Evolutionary conservation across 345 rosid genomes (phyloP).

Genomic region (Linum trigynum): DNA sequence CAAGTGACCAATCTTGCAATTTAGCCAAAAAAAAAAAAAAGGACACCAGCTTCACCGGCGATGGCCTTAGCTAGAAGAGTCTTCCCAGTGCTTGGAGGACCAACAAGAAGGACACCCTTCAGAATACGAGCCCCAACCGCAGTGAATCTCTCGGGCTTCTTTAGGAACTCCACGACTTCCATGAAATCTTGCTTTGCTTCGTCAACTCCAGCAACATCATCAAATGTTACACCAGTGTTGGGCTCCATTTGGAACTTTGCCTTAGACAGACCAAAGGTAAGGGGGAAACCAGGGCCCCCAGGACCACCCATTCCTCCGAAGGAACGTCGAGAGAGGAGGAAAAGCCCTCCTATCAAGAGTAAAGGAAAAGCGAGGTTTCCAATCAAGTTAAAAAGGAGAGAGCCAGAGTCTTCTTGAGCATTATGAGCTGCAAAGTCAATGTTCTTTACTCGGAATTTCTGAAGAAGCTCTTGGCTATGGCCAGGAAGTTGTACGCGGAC

Average conservation of each 20-base stretch:
- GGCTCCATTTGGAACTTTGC: slow-evolving; percentile 99
- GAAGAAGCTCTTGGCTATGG: slow-evolving; percentile 87
- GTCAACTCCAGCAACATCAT: slow-evolving; percentile 98
- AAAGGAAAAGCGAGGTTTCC: slow-evolving; percentile 88
- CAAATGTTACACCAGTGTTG: slow-evolving; percentile 93
- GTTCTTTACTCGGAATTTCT: slow-evolving; percentile 88
- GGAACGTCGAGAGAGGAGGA: slow-evolving; percentile 86
- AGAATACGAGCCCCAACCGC: slow-evolving; percentile 95
- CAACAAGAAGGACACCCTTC: slow-evolving; percentile 93
- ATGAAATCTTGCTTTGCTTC: slow-evolving; percentile 99
- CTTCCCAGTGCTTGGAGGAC: slow-evolving; percentile 99
- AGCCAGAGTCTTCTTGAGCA: slow-evolving; percentile 96
- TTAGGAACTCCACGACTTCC: slow-evolving; percentile 97
- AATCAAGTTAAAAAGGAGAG: slow-evolving; percentile 69
- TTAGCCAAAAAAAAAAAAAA: slow-evolving; percentile 95
- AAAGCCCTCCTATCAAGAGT: slow-evolving; percentile 88
- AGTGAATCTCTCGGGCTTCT: slow-evolving; percentile 98
- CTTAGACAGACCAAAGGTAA: slow-evolving; percentile 81
- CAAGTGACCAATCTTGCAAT: too few species aligned
- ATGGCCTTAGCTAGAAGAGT: slow-evolving; percentile 97
- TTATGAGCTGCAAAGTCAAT: slow-evolving; percentile 97
- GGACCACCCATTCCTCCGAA: slow-evolving; percentile 99
- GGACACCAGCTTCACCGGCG: slow-evolving; percentile 99
- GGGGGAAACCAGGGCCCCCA: slow-evolving; percentile 93
- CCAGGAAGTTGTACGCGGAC: slow-evolving; percentile 98